Percentiles rank a stretch among this genome's conserved stretches.
These are phyloP conservation scores for Botrytis sinoallii DNA, from an alignment of 2,329 filamentous ascomycete genomes.

Conservation along the genomic window DNA sequence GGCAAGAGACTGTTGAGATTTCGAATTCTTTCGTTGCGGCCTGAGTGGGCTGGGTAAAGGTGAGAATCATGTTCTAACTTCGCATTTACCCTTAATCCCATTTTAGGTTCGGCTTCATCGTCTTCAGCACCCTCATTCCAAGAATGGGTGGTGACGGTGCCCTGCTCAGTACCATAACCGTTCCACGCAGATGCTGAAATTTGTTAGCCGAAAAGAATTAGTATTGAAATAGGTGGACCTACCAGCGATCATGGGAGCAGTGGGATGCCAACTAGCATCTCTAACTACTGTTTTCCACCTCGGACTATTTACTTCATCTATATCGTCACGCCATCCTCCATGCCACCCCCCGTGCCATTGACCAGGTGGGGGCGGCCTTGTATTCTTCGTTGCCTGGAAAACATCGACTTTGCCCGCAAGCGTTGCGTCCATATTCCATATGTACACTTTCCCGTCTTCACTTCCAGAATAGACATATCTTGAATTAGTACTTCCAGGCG, in stretches of 20 bases:
- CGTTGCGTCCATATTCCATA: conserved; percentile 93
- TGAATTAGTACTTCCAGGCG: conserved; percentile 78
- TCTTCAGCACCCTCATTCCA: conserved; percentile 61
- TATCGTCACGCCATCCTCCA: conserved; percentile 28
- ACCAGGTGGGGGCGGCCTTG: conserved; percentile 47
- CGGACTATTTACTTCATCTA: conserved; percentile 26
- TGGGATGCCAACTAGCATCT: conserved; percentile 71
- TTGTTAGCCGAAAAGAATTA: conserved; percentile 19
- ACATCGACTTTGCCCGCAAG: conserved; percentile 77
- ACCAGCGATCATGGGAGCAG: conserved; percentile 58
- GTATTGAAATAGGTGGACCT: conserved; percentile 3
- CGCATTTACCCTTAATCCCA: conserved; percentile 44
- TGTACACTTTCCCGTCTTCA: conserved; percentile 81
- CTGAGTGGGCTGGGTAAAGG: conserved; percentile 18
- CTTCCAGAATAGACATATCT: conserved; percentile 92
- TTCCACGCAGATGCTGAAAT: conserved; percentile 64
- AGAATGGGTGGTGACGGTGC: conserved; percentile 63
- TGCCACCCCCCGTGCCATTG: conserved; percentile 21
- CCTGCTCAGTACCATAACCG: conserved; percentile 60
- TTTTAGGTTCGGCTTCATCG: conserved; percentile 54
- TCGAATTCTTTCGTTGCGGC: neutral
- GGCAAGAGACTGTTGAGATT: too few species aligned
- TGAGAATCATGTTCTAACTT: conserved; percentile 39
- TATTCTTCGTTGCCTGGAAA: conserved; percentile 61
- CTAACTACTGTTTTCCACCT: conserved; percentile 66